These are phyloP conservation scores for Leishmania braziliensis DNA, from an alignment of 208 protist species.

Conservation along the genomic window DNA sequence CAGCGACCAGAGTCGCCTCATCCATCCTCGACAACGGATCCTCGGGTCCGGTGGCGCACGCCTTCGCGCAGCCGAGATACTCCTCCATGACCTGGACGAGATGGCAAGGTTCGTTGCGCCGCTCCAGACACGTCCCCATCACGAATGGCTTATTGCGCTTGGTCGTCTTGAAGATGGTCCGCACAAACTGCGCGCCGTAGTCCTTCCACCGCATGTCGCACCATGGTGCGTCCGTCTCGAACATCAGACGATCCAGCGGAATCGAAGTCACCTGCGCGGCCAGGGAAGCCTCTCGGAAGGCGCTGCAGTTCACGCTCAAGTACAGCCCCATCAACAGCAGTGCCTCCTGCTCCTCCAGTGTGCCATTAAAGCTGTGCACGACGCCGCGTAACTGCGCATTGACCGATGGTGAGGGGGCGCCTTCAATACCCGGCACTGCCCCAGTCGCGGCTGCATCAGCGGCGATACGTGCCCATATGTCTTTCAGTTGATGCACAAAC, in stretches of 20 bases:
- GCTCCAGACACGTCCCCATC: conserved; percentile 69
- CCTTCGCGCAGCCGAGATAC: conserved; percentile 47
- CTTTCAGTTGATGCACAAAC: conserved; percentile 75
- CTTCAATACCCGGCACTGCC: background rate
- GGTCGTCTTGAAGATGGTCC: conserved; percentile 56
- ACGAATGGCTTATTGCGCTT: conserved; percentile 72
- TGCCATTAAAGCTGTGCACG: conserved; percentile 96
- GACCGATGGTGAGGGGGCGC: background rate
- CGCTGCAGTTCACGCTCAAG: conserved; percentile 93
- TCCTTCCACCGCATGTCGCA: conserved; percentile 93
- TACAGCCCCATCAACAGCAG: conserved; percentile 83
- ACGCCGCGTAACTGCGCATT: conserved; percentile 54
- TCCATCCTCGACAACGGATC: conserved; percentile 18
- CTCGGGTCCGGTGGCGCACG: background rate
- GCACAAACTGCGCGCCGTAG: conserved; percentile 76
- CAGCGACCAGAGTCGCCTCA: conserved; percentile 38
- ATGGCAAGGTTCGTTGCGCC: conserved; percentile 93
- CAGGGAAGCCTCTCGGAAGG: conserved; percentile 83
- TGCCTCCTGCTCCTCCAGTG: conserved; percentile 72
- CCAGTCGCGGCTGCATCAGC: background rate
- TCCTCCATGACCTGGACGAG: conserved; percentile 79
- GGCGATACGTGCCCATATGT: conserved; percentile 15
- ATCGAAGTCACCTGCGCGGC: conserved; percentile 76
- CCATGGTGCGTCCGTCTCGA: conserved; percentile 96
- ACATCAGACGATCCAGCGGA: conserved; percentile 83